Evolutionary conservation across 73 alveolate species (phyloP), one percentile per base, ranked within the genome.

Genomic region (Paramecium octaurelia): DNA sequence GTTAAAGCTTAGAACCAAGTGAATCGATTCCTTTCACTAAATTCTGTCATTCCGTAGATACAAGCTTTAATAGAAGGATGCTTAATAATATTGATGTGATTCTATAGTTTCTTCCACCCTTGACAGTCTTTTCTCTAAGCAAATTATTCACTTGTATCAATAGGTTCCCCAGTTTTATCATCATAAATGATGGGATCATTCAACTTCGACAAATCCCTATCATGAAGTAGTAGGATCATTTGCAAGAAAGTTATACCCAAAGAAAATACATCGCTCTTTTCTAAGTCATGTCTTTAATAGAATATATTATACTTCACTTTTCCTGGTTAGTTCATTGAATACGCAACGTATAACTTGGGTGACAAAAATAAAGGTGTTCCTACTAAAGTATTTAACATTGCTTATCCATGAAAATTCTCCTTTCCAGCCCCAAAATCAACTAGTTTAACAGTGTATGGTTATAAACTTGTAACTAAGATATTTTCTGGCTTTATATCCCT

Each of bases 351-450:
- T 48, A 80, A 46, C 7, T 80, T 80, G 4, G 91, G 91, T 12
- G 57, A 24, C 1, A 80, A 35, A 42, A 80, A 80, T 80, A 80
- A 42, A 9, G 91, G 91, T 20, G 91, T 80, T n/a, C 91, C 91
- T n/a, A 80, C 91, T 20, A 80, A 80, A 9, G 91, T 80, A 80
- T 80, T 80, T 8, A 44, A 64, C 75, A 43, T 80, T 43, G 40
- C 76, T 14, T 80, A 24, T 43, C 48, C 91, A 80, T 48, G 20
- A 34, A 80, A 31, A 23, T 42, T 80, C 16, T 80, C 91, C 16
- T 80, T 80, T 6, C 91, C 91, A 44, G 91, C 91, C 8, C 91
- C 91, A 27, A 80, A 46, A 80, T 80, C 91, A 6, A 57, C 91
- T 43, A 80, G 10, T 48, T 80, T 80, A 27, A 80, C 29, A 10